Evolutionary conservation across 2,329 filamentous ascomycete species (phyloP).

Genomic region (Chaetomiaceae sp.): DNA sequence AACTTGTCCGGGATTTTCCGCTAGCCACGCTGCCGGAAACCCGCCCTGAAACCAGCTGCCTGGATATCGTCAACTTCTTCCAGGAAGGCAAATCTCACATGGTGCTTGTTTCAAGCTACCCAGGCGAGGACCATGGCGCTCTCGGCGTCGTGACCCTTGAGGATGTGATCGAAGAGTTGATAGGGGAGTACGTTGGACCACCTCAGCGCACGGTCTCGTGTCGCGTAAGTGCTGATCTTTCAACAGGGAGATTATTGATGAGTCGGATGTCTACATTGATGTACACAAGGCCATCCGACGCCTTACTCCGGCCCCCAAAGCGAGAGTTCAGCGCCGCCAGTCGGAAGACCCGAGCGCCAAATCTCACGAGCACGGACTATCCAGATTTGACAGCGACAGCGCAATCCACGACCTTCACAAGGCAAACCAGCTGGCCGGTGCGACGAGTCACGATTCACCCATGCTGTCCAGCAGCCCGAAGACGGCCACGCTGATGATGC

Average conservation of each 20-base stretch:
- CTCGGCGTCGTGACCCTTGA: conserved; percentile 92
- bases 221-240: conserved; percentile 21
- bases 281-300: conserved; percentile 96
- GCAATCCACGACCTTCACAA: conserved; percentile 26
- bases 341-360: conserved; percentile 28
- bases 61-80: conserved; percentile 99
- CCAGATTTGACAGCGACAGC: conserved; percentile 26
- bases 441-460: conserved; percentile 34
- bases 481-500: conserved; percentile 53
- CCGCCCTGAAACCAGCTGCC: conserved; percentile 85
- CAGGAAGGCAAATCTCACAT: conserved; percentile 99
- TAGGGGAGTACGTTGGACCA: conserved; percentile 71
- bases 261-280: conserved; percentile 96
- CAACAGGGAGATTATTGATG: conserved; percentile 88
- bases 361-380: conserved; percentile 23
- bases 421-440: conserved; percentile 29
- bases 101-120: conserved; percentile 86
- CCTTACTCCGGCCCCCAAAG: conserved; percentile 75
- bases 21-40: conserved; percentile 94
- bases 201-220: background rate
- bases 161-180: conserved; percentile 96
- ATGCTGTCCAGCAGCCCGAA: conserved; percentile 42
- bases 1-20: conserved; percentile 81
- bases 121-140: conserved; percentile 85
- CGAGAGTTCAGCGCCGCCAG: conserved; percentile 44